Evolutionary conservation across 2,329 filamentous ascomycete species (phyloP).

Genomic region (Pseudocercospora cruenta): DNA sequence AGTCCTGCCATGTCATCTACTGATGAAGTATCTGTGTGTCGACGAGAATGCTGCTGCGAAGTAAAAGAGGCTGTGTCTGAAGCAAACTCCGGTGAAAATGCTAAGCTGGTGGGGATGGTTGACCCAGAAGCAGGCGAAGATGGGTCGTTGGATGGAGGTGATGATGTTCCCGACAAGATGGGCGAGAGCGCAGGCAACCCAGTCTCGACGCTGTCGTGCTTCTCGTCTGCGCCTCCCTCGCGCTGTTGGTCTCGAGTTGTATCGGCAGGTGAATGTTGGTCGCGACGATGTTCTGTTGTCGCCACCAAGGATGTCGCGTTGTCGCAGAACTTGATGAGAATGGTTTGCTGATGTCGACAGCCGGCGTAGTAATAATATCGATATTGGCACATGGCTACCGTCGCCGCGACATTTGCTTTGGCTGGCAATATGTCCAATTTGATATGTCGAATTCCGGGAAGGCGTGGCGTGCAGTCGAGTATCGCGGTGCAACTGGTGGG

Average conservation of each 20-base stretch:
- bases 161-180: neutral
- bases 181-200: slow-evolving; percentile 8
- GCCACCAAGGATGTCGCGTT: slow-evolving; percentile 17
- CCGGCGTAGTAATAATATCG: slow-evolving; percentile 36
- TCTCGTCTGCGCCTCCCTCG: slow-evolving; percentile 6
- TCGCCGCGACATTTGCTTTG: slow-evolving; percentile 13
- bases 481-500: slow-evolving; percentile 7
- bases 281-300: slow-evolving; percentile 8
- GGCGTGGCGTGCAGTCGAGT: neutral
- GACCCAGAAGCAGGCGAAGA: slow-evolving; percentile 5
- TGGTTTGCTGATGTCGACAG: slow-evolving; percentile 37
- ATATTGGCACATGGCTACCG: slow-evolving; percentile 38
- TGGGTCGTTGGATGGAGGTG: neutral
- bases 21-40: slow-evolving; percentile 11
- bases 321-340: slow-evolving; percentile 34
- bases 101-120: slow-evolving; percentile 14
- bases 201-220: neutral
- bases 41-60: slow-evolving; percentile 11
- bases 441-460: neutral
- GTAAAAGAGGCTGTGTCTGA: slow-evolving; percentile 21
- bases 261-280: slow-evolving; percentile 9
- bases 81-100: slow-evolving; percentile 26
- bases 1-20: slow-evolving; percentile 26
- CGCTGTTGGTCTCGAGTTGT: neutral
- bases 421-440: neutral